These are phyloP conservation scores for Plasmodium inui DNA, from an alignment of 169 alveolate genomes.

Conservation along the genomic window DNA sequence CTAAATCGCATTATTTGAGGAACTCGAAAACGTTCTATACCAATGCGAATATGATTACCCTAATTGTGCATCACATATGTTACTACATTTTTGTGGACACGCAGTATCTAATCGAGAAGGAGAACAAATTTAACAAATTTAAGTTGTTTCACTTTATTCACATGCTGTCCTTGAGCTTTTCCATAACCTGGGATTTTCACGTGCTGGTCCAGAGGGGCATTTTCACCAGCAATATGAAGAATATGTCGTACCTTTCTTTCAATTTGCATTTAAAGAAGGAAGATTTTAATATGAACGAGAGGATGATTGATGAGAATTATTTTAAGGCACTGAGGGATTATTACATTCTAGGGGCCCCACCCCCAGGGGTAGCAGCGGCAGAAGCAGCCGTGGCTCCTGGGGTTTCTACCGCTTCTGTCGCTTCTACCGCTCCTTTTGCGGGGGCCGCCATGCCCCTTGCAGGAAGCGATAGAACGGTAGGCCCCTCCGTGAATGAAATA, in stretches of 20 bases:
- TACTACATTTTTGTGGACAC: slow-evolving; percentile 74
- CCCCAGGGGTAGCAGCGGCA: neutral
- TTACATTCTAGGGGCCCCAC: neutral
- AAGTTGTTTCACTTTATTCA: slow-evolving; percentile 73
- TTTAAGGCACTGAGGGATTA: slow-evolving; percentile 32
- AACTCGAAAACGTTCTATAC: slow-evolving; percentile 63
- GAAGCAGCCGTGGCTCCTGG: neutral
- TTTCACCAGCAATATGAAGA: slow-evolving; percentile 66
- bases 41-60: slow-evolving; percentile 69
- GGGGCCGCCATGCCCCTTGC: neutral
- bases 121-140: slow-evolving; percentile 56
- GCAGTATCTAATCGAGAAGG: slow-evolving; percentile 44
- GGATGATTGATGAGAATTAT: slow-evolving; percentile 24
- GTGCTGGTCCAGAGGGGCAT: slow-evolving; percentile 59
- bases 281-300: slow-evolving; percentile 32
- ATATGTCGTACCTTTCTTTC: slow-evolving; percentile 11
- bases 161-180: slow-evolving; percentile 52
- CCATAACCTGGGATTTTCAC: slow-evolving; percentile 69
- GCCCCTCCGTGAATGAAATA: slow-evolving; percentile 23
- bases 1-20: slow-evolving; percentile 34
- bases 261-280: slow-evolving; percentile 52
- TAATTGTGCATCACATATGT: slow-evolving; percentile 72
- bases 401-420: neutral
- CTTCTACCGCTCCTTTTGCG: neutral
- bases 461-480: neutral